Percentiles rank a stretch among this genome's conserved stretches.
These are phyloP conservation scores for Phytopythium boreale DNA, from an alignment of 352 stramenopile genomes.

Conservation along the genomic window DNA sequence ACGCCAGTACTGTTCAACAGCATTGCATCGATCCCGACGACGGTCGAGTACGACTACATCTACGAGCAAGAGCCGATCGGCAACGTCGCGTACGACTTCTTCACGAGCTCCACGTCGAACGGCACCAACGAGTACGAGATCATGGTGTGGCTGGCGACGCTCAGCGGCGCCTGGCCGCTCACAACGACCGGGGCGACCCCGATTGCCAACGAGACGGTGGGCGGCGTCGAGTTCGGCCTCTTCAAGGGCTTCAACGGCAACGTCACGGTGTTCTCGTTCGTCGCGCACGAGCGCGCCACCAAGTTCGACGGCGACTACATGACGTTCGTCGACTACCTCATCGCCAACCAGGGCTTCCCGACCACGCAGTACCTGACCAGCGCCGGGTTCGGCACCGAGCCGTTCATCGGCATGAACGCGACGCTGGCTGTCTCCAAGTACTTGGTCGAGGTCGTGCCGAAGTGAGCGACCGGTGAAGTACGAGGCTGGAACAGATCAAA, in stretches of 20 bases:
- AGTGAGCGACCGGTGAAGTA: background rate
- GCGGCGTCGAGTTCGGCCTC: slow-evolving; percentile 11
- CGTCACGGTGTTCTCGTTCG: slow-evolving; percentile 29
- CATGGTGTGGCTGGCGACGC: slow-evolving; percentile 37
- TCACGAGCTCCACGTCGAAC: slow-evolving; percentile 24
- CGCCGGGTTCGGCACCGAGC: slow-evolving; percentile 19
- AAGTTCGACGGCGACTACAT: slow-evolving; percentile 25
- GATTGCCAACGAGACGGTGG: slow-evolving; percentile 12
- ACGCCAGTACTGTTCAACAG: slow-evolving; percentile 20
- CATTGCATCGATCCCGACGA: slow-evolving; percentile 32
- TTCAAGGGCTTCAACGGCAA: slow-evolving; percentile 27
- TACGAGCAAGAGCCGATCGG: slow-evolving; percentile 19
- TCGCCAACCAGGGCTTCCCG: slow-evolving; percentile 8
- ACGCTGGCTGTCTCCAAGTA: slow-evolving; percentile 22
- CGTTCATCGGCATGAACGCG: slow-evolving; percentile 15
- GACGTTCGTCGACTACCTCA: slow-evolving; percentile 18
- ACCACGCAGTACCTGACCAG: slow-evolving; percentile 17
- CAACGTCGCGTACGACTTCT: slow-evolving; percentile 34
- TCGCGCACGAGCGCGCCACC: slow-evolving; percentile 18
- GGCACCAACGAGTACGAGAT: slow-evolving; percentile 29
- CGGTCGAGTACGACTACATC: slow-evolving; percentile 30
- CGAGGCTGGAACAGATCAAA: no score
- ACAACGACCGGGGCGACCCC: slow-evolving; percentile 1
- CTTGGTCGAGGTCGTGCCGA: slow-evolving; percentile 7
- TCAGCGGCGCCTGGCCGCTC: slow-evolving; percentile 29